Conservation (phyloP, 2,329 filamentous ascomycete genomes). For the Aspergillus sergii region DNA sequence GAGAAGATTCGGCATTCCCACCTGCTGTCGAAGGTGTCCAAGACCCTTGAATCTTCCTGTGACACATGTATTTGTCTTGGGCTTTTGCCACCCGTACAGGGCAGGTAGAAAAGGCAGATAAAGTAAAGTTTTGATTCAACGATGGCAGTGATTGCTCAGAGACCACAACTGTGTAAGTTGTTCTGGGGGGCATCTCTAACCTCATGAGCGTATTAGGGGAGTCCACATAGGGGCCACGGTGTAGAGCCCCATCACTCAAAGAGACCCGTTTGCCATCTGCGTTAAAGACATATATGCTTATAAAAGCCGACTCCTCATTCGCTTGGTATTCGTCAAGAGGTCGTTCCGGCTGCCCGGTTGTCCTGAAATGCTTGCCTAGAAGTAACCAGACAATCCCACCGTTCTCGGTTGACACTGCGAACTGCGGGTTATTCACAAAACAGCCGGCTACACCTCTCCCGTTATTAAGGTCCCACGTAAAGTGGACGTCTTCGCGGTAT, state of each 20-base stretch:
- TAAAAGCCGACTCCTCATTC: constrained; percentile 70
- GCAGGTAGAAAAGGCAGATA: constrained; percentile 76
- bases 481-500: constrained; percentile 84
- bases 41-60: constrained; percentile 60
- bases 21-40: constrained; percentile 84
- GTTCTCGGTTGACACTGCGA: constrained; percentile 54
- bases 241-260: constrained; percentile 69
- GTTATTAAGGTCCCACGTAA: constrained; percentile 72
- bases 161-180: constrained; percentile 66
- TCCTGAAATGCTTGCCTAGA: constrained; percentile 82
- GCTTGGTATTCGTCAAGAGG: constrained; percentile 52
- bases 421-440: constrained; percentile 67
- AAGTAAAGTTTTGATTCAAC: constrained; percentile 77
- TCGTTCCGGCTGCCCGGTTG: constrained; percentile 39
- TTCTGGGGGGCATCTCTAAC: constrained; percentile 60
- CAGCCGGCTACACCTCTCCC: constrained; percentile 68
- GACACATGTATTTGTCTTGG: constrained; percentile 60
- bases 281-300: constrained; percentile 81
- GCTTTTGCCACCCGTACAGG: constrained; percentile 66
- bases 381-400: constrained; percentile 78
- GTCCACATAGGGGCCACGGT: constrained; percentile 85
- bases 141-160: constrained; percentile 78
- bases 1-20: constrained; percentile 75
- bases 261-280: constrained; percentile 71
- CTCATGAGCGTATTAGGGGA: constrained; percentile 88